Base-by-base conservation (phyloP, 805 yeast genomes). In the Starmera quercuum region DNA sequence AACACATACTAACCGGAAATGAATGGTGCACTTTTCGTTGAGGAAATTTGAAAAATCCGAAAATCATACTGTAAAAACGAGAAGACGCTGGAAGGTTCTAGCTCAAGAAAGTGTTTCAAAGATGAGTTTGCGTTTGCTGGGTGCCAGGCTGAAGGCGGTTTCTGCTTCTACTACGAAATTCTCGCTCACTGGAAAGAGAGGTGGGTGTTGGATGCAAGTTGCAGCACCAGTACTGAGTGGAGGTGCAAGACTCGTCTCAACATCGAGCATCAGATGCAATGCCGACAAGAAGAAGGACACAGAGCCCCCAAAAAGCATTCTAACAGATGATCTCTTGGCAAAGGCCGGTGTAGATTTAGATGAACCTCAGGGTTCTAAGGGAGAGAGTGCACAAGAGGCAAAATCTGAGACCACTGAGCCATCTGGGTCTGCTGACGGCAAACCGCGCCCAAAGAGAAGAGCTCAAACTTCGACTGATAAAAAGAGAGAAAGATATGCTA, bases 401-500 rank as follows among this genome's bases (percentile, higher is more conserved):
- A 46, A 33, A 10, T 23, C 42, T 15, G 40, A 32, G 10, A 33
- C 51, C 22, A 38, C 45, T 16, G 46, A 46, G 10, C 29, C 34
- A 28, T 33, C 31, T 13, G 39, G 34, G 21, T 34, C 37, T 14
- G 36, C 36, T 13, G 38, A 35, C 9, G 18, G 18, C 7, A 11
- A 12, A 26, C 36, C 35, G 20, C 41, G 40, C 25, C 21, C 32
- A 54, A 56, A 59, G 51, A 56, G 63, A 58, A 64, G 80, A 65
- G 73, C 80, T 64, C 68, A 77, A 64, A 76, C 88, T 2, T 73
- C 88, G 5, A 70, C 82, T 20, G 95, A 84, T 57, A 68, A 73
- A 52, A 84, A 83, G 63, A 79, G 95, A 56, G 96, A 88, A 56
- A 73, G 72, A 53, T 73, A 78, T 43, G 87, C 95, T 37, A 83